Conservation (phyloP, 192 early-diverging fungal species). For the Spinellus fusiger region DNA sequence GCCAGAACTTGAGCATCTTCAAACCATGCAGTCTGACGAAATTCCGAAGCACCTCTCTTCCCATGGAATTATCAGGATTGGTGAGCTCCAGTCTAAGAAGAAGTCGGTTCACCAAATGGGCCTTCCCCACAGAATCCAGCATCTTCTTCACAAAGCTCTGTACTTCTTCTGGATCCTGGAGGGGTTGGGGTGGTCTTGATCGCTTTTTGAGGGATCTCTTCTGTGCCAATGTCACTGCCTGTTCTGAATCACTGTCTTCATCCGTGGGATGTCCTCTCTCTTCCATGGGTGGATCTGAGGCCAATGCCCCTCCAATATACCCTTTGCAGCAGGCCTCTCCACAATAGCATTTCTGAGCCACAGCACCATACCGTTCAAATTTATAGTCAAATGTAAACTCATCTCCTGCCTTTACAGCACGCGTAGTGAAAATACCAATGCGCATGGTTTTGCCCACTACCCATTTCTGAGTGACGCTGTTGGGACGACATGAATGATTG, state of each 20-base stretch:
- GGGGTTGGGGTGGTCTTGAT: slow-evolving; percentile 33
- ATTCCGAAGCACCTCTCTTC: slow-evolving; percentile 41
- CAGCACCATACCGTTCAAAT: slow-evolving; percentile 87
- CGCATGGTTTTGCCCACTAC: slow-evolving; percentile 82
- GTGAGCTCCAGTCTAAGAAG: slow-evolving; percentile 63
- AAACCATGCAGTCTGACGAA: slow-evolving; percentile 67
- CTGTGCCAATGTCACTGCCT: slow-evolving; percentile 30
- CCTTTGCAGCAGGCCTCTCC: slow-evolving; percentile 84
- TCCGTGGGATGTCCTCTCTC: slow-evolving; percentile 25
- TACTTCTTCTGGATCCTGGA: slow-evolving; percentile 68
- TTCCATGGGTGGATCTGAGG: slow-evolving; percentile 38
- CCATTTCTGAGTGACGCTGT: slow-evolving; percentile 96
- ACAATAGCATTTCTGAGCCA: slow-evolving; percentile 92
- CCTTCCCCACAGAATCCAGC: slow-evolving; percentile 53
- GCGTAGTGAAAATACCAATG: slow-evolving; percentile 93
- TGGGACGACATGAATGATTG: slow-evolving; percentile 96
- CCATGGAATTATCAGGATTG: slow-evolving; percentile 8
- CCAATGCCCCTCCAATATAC: slow-evolving; percentile 72
- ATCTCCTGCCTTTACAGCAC: slow-evolving; percentile 66
- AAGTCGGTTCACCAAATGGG: slow-evolving; percentile 46
- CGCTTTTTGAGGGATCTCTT: slow-evolving; percentile 31
- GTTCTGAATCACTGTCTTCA: background rate
- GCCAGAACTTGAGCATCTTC: slow-evolving; percentile 70
- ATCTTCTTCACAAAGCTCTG: slow-evolving; percentile 70
- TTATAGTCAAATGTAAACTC: slow-evolving; percentile 99